phyloP scores from a whole-genome alignment of 2,329 filamentous ascomycete species.

The Phaeosphaeriaceae sp. region DNA sequence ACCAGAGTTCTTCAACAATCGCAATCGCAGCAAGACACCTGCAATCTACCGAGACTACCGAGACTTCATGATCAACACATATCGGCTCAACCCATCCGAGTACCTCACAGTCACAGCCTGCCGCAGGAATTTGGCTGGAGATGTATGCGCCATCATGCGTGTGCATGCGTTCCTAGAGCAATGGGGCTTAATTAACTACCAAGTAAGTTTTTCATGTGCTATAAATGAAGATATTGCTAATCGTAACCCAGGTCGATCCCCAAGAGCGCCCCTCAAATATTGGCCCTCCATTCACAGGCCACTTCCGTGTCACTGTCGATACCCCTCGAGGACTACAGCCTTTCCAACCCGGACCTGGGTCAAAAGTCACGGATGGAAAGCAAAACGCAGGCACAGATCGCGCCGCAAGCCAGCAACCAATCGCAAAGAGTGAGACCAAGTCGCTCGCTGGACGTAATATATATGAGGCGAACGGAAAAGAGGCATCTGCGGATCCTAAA shows the following conservation, averaged over 20 bases:
- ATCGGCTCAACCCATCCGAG: constrained; percentile 91
- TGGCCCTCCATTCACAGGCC: constrained; percentile 93
- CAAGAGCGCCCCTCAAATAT: constrained; percentile 95
- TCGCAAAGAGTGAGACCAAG: constrained; percentile 80
- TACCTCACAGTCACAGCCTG: constrained; percentile 98
- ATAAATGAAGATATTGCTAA: constrained; percentile 3
- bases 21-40: constrained; percentile 97
- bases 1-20: constrained; percentile 97
- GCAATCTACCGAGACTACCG: constrained; percentile 98
- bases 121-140: constrained; percentile 89
- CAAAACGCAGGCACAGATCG: constrained; percentile 72
- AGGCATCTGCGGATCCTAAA: constrained; percentile 68
- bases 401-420: constrained; percentile 68
- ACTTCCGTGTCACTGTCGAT: constrained; percentile 95
- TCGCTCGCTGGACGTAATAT: constrained; percentile 94
- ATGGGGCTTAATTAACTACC: constrained; percentile 99
- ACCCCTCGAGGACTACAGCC: constrained; percentile 93
- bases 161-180: constrained; percentile 98
- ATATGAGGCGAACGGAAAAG: constrained; percentile 90
- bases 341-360: constrained; percentile 87
- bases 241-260: constrained; percentile 78
- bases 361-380: constrained; percentile 66
- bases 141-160: constrained; percentile 99
- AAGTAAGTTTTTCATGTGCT: constrained; percentile 63
- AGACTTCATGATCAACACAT: constrained; percentile 99